Base-by-base conservation (phyloP, 2,329 filamentous ascomycete species). In the Pseudogymnoascus sp. region DNA sequence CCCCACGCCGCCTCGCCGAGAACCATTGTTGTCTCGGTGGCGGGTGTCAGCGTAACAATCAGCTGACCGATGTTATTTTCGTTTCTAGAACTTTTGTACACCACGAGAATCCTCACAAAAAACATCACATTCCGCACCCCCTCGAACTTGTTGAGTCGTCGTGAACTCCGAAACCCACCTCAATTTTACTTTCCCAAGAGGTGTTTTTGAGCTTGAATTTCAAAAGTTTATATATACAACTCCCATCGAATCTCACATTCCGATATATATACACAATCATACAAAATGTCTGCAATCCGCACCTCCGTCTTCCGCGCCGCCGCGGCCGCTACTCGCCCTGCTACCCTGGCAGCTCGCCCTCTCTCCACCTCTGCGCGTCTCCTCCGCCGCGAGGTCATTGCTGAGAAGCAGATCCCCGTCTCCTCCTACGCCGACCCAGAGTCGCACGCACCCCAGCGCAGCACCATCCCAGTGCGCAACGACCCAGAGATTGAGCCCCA, bases 391-490 rank as follows among this genome's bases (percentile, higher is more conserved):
- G 70, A 72, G 21, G 46, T 68, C 13, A 66, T 73, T 60, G 64
- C 69, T 4, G 70, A 72, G 61, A 70, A 69, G 37, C 70, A 73
- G 62, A 65, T 73, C 44, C 65, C 67, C 11, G 59, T 65, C 23
- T 63, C 68, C 23, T 63, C 67, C 11, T 72, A 70, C 64, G 53
- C 61, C 26, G 65, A 46, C 11, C 19, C 40, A 21, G 42, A 46
- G 42, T 46, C 42, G 19, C 42, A 65, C 46, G 69, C 68, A 1
- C 63, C 66, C 15, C 63, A 70, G 59, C 61, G 64, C 44, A 64
- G 68, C 6, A 71, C 68, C 4, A 67, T 73, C 42, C 64, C 64
- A 21, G 69, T 73, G 38, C 67, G 67, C n/a, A 67, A 70, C 11
- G 60, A 59, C 17, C 38, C 33, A 13, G 35, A 31, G 33, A 37